Percentiles rank a stretch among this genome's conserved stretches.
phyloP scores from a whole-genome alignment of 2,329 filamentous ascomycete genomes.

The Fusarium sp. region DNA sequence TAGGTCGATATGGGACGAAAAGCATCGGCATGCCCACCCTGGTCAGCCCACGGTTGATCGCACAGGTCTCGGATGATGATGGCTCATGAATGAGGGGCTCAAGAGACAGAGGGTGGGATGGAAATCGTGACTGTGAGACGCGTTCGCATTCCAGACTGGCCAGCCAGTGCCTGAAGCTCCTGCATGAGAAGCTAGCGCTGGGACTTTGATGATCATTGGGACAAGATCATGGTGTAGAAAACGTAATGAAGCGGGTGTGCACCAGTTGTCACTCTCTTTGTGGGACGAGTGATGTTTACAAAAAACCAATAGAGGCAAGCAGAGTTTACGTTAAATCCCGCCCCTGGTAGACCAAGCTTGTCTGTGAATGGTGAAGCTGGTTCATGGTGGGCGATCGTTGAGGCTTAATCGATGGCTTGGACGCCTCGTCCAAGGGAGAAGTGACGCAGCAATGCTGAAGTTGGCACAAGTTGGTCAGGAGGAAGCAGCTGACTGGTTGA shows the following conservation, averaged over 20 bases:
- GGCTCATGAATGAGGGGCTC: slow-evolving; percentile 32
- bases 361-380: slow-evolving; percentile 23
- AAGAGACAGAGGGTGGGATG: slow-evolving; percentile 41
- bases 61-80: slow-evolving; percentile 28
- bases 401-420: slow-evolving; percentile 35
- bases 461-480: slow-evolving; percentile 34
- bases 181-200: slow-evolving; percentile 38
- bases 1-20: slow-evolving; percentile 23
- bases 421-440: slow-evolving; percentile 32
- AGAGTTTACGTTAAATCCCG: slow-evolving; percentile 30
- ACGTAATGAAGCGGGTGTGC: slow-evolving; percentile 43
- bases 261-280: slow-evolving; percentile 34
- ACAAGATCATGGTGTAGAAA: slow-evolving; percentile 33
- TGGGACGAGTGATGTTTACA: slow-evolving; percentile 30
- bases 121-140: slow-evolving; percentile 42
- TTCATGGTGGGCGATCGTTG: slow-evolving; percentile 21
- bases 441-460: slow-evolving; percentile 34
- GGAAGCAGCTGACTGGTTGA: slow-evolving; percentile 28
- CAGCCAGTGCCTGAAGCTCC: slow-evolving; percentile 37
- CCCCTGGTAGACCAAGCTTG: slow-evolving; percentile 10
- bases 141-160: slow-evolving; percentile 44
- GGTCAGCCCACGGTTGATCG: slow-evolving; percentile 28
- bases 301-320: slow-evolving; percentile 28
- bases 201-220: slow-evolving; percentile 37
- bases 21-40: slow-evolving; percentile 29